These are phyloP conservation scores for Metschnikowia lachancei DNA, from an alignment of 805 yeast species.

Conservation along the genomic window DNA sequence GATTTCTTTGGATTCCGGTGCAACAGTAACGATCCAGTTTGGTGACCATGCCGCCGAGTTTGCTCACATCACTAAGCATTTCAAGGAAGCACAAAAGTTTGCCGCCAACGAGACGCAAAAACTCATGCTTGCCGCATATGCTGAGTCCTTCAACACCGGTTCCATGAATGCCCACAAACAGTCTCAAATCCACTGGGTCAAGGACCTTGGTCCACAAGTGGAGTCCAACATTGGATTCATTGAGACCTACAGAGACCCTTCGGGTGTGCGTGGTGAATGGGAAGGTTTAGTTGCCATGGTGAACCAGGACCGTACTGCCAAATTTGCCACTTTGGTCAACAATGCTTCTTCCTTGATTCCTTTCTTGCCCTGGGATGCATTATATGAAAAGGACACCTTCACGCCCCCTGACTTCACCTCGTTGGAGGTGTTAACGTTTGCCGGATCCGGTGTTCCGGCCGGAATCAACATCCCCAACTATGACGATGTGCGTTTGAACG, in stretches of 20 bases:
- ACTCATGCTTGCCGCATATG: conserved; percentile 63
- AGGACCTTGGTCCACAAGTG: conserved; percentile 71
- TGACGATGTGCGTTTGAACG: conserved; percentile 78
- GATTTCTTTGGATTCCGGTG: conserved; percentile 33
- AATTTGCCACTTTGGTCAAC: conserved; percentile 66
- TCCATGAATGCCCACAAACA: conserved; percentile 81
- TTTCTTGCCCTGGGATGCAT: conserved; percentile 72
- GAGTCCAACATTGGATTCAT: conserved; percentile 84
- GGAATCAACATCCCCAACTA: conserved; percentile 93
- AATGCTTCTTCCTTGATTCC: conserved; percentile 64
- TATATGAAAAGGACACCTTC: conserved; percentile 78
- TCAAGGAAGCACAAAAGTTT: conserved; percentile 54
- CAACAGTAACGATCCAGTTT: conserved; percentile 53
- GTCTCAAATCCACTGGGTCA: conserved; percentile 85
- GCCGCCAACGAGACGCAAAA: conserved; percentile 74
- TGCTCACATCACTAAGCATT: conserved; percentile 50
- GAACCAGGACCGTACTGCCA: conserved; percentile 79
- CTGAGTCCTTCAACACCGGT: conserved; percentile 72
- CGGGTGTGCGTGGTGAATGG: conserved; percentile 92
- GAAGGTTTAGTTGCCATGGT: conserved; percentile 90
- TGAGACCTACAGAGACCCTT: conserved; percentile 89
- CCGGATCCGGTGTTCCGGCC: conserved; percentile 88
- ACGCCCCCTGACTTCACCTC: conserved; percentile 93
- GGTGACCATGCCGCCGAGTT: conserved; percentile 79
- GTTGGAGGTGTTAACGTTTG: conserved; percentile 82